Evolutionary conservation across 345 rosid genomes (phyloP).

Genomic region (Syzygium aqueum): DNA sequence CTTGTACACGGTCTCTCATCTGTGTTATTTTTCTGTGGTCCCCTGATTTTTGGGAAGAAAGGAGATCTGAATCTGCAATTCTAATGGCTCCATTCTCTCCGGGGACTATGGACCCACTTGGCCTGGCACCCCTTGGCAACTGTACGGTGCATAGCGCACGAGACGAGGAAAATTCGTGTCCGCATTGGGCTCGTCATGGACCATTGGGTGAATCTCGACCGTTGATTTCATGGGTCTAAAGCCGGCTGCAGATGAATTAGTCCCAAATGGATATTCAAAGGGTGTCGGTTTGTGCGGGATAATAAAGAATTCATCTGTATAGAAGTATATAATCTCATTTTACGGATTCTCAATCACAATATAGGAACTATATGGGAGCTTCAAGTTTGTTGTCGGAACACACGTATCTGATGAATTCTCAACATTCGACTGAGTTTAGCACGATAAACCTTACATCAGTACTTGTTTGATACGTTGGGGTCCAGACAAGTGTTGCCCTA

Average conservation of each 20-base stretch:
- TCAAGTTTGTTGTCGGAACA: background rate
- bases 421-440: background rate
- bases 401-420: rapidly evolving
- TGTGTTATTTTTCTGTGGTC: background rate
- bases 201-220: background rate
- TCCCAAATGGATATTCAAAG: background rate
- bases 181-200: background rate
- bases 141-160: background rate
- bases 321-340: background rate
- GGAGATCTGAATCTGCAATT: background rate
- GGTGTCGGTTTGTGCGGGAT: rapidly evolving
- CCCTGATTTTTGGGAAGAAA: background rate
- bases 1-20: background rate
- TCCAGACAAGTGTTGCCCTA: background rate
- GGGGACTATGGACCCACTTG: background rate
- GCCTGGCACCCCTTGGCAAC: background rate
- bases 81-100: background rate
- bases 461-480: background rate
- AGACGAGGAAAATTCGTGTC: background rate
- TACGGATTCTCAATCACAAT: background rate
- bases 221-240: background rate
- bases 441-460: background rate
- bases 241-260: background rate
- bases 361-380: background rate
- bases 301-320: background rate